Evolutionary conservation across 257 asterid genomes (phyloP), one percentile per base, ranked within the genome.

Genomic region (Primulina tabacum): DNA sequence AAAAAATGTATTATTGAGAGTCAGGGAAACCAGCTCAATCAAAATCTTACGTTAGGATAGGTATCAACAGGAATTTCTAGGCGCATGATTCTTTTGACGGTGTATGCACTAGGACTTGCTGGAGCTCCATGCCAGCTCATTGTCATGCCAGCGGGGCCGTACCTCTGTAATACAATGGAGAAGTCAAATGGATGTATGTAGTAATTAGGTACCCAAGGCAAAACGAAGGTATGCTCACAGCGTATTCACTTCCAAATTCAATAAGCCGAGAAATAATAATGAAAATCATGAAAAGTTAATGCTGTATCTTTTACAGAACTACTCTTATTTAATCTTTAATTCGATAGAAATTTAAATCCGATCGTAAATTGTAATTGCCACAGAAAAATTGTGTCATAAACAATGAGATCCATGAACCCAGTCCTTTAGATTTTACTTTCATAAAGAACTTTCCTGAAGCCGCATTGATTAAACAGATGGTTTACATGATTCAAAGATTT

Each of bases 101-200:
- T 92, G 77, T 79, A 88, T 38, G 99, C 82, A 78, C 96, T 94
- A 63, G 98, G 99, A 79, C 99, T 94, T 69, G 99, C 97, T 7
- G 99, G 99, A 52, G 99, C 96, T 64, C 98, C 98, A 86, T 88
- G 99, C 99, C 99, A 94, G 79, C 89, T 97, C 99, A 94, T 94
- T 18, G 92, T 77, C 99, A 90, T 94, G 72, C 97, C 97, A 77
- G 87, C 89, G 71, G 91, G 94, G 63, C 92, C 93, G 71, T 83
- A 64, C 84, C 97, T 86, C 99, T 94, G 96, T 53, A 59, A 56
- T 50, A 61, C 9, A 65, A 55, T 14, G 38, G 33, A 81, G 34
- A 77, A 40, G 53, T 68, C 21, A 7, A 24, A 2, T 65, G 56
- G 18, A 55, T 64, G 50, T 64, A 33, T 10, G 6, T 12, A 43